Evolutionary conservation across 352 stramenopile genomes (phyloP), one percentile per base, ranked within the genome.

Genomic region (Globisporangium perplexum): DNA sequence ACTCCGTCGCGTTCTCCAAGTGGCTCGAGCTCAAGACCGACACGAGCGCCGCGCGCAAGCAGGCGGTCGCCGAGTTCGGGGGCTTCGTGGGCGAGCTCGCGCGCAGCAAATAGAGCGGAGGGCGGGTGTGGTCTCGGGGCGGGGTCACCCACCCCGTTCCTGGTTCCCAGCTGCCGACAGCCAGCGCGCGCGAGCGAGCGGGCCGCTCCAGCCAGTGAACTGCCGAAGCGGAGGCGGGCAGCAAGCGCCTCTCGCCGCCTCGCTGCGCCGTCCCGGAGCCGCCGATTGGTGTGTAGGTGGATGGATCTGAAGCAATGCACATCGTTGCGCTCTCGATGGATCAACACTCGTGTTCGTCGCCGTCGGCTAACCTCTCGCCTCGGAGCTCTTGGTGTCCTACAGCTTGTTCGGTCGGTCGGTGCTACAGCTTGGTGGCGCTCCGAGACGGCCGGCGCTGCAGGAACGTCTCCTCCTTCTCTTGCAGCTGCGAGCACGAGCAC

Each of bases 21-120:
- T 93, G 83, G 83, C 69, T 86, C 17, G 78, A 88, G 48, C 62
- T 88, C 43, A 85, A 86, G 66, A 71, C 74, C 57, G 78, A 91
- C 69, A 79, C 79, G 74, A 90, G 74, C 70, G 70, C 76, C 50
- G 69, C 62, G 68, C 82, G 80, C 63, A 86, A 86, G 72, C 72
- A 76, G 28, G 78, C 82, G 53, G 53, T 87, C 44, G 72, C 71
- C 26, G 74, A 83, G 53, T 68, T 91, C 47, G 74, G 78, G 50
- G 66, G 77, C 67, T 88, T 90, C 63, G 65, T 90, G 73, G 76
- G 86, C 56, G 73, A 83, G 45, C 52, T 91, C 63, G 67, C 71
- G 59, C 76, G 74, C 56, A 72, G 62, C 64, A 90, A 90, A 75
- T 88, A 66, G 55, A 51, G 43, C 23, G 7, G 39, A 24, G 18